phyloP scores from a whole-genome alignment of 164 flowering plant species.

The Piper longum region DNA sequence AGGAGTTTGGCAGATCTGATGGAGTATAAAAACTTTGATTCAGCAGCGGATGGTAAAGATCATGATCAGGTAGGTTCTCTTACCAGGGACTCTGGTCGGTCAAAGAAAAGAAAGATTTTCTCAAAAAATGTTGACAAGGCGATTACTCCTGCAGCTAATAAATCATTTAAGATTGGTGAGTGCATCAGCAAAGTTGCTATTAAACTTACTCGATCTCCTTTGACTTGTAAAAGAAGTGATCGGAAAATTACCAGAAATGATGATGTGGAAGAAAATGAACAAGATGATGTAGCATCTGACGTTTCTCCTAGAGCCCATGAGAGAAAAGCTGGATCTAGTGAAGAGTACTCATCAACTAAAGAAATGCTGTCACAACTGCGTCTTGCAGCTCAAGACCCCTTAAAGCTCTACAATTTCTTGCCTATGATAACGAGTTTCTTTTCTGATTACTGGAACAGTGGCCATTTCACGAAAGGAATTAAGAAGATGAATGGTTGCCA shows the following conservation, averaged over 20 bases:
- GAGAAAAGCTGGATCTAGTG: conserved; percentile 5
- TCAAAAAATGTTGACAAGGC: background rate
- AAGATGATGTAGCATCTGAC: background rate
- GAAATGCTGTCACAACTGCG: conserved; percentile 20
- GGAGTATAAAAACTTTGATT: background rate
- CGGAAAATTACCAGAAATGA: no score
- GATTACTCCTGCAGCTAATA: background rate
- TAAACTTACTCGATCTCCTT: no score
- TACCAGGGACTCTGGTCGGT: no score
- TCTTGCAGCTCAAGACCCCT: conserved; percentile 40
- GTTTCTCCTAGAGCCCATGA: background rate
- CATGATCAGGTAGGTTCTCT: conserved; percentile 4
- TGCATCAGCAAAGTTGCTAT: no score
- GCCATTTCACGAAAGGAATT: background rate
- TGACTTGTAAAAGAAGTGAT: no score
- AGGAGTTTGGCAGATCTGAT: no score
- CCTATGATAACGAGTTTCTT: conserved; percentile 23
- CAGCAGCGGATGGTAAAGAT: conserved; percentile 11
- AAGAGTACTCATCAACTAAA: conserved; percentile 6
- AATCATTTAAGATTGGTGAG: background rate
- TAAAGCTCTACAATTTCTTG: conserved; percentile 16
- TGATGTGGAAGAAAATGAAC: no score
- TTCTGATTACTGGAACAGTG: conserved; percentile 26
- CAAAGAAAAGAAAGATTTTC: background rate
- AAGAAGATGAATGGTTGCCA: conserved; percentile 1